Evolutionary conservation across 2,329 filamentous ascomycete species (phyloP).

Genomic region (Esteya vermicola): DNA sequence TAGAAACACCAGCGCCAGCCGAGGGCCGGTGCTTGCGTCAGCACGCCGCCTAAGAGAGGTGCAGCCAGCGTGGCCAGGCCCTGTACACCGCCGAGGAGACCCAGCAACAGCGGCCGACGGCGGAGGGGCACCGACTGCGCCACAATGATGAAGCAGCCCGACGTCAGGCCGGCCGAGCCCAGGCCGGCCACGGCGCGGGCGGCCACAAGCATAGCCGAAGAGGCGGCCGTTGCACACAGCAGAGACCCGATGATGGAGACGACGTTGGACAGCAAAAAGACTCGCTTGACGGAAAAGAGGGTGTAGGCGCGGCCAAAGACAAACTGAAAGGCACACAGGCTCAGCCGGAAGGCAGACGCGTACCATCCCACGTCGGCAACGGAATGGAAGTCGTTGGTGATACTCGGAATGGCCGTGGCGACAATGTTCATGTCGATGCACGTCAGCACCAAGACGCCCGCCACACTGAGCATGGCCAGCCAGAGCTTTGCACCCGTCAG

Average conservation of each 20-base stretch:
- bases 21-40: slow-evolving; percentile 17
- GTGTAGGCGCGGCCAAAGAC: neutral
- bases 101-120: slow-evolving; percentile 21
- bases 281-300: slow-evolving; percentile 14
- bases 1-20: slow-evolving; percentile 35
- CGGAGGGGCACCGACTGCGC: slow-evolving; percentile 22
- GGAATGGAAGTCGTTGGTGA: slow-evolving; percentile 11
- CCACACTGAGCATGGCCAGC: too few species aligned
- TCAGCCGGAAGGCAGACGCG: slow-evolving; percentile 9
- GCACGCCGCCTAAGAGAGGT: slow-evolving; percentile 30
- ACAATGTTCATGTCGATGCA: neutral
- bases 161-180: slow-evolving; percentile 35
- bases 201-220: slow-evolving; percentile 36
- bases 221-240: slow-evolving; percentile 33
- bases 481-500: too few species aligned
- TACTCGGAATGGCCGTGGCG: slow-evolving; percentile 1
- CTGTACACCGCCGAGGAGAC: slow-evolving; percentile 11
- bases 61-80: slow-evolving; percentile 21
- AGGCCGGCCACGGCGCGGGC: slow-evolving; percentile 39
- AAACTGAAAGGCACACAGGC: slow-evolving; percentile 1
- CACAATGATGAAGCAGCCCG: slow-evolving; percentile 36
- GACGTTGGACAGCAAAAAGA: slow-evolving; percentile 25
- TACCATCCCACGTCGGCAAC: slow-evolving; percentile 11
- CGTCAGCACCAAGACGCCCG: too few species aligned
- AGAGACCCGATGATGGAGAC: slow-evolving; percentile 42